Conservation (phyloP, 805 yeast genomes). For the Schwanniomyces sp. region DNA sequence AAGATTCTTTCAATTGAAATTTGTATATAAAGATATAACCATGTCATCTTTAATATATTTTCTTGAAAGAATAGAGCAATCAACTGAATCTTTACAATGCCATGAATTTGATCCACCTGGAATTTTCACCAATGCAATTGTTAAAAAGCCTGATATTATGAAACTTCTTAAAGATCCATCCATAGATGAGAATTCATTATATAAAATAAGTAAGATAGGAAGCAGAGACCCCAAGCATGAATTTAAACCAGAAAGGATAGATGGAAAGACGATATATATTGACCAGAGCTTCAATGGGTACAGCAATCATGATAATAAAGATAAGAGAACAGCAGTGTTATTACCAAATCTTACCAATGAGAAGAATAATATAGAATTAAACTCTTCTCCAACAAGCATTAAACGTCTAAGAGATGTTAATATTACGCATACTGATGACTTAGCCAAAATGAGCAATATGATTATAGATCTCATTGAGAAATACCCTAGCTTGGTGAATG, state of each 20-base stretch:
- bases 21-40: background rate
- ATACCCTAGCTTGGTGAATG: constrained; percentile 25
- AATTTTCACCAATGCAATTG: constrained; percentile 63
- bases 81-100: constrained; percentile 39
- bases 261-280: constrained; percentile 42
- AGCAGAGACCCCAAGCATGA: constrained; percentile 11
- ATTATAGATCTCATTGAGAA: constrained; percentile 32
- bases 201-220: constrained; percentile 31
- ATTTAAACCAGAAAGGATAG: constrained; percentile 46
- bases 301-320: constrained; percentile 20
- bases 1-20: background rate
- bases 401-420: background rate
- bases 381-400: constrained; percentile 5
- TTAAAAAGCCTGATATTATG: constrained; percentile 52
- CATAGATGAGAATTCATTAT: constrained; percentile 49
- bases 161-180: constrained; percentile 61
- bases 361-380: background rate
- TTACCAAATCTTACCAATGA: constrained; percentile 19
- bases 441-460: constrained; percentile 45
- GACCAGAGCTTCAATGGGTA: constrained; percentile 31
- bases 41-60: constrained; percentile 22
- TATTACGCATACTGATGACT: constrained; percentile 31
- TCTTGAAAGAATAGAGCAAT: constrained; percentile 33
- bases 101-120: constrained; percentile 58
- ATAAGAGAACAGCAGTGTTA: constrained; percentile 26